Evolutionary conservation across 306 rosid genomes (phyloP).

Genomic region (Vigna radiata): DNA sequence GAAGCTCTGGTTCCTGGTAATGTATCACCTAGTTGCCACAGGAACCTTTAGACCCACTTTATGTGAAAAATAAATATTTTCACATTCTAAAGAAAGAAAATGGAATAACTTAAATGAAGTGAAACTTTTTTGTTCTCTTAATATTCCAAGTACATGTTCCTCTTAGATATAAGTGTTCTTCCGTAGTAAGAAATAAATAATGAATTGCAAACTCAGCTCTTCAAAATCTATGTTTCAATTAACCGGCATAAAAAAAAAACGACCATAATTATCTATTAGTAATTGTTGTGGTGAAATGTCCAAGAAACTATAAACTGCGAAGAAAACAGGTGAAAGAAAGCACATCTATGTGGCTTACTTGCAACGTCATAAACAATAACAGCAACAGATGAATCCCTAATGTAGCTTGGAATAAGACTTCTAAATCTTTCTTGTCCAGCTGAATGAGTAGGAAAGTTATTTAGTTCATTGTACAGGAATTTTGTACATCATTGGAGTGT

Average conservation of each 20-base stretch:
- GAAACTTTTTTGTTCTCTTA: background rate
- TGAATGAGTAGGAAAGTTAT: too few species aligned
- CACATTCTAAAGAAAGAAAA: constrained; percentile 24
- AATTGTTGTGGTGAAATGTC: constrained; percentile 2
- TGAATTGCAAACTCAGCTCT: constrained; percentile 32
- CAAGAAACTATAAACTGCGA: constrained; percentile 22
- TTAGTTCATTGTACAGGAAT: too few species aligned
- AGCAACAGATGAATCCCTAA: constrained; percentile 73
- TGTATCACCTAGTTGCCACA: constrained; percentile 5
- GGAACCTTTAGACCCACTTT: constrained; percentile 9
- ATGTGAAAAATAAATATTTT: constrained; percentile 32
- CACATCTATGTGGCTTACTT: constrained; percentile 52
- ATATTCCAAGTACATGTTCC: constrained; percentile 6
- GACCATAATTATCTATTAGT: constrained; percentile 12
- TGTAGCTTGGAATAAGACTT: constrained; percentile 75
- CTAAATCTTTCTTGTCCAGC: constrained; percentile 76
- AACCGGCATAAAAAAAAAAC: background rate
- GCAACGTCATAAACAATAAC: constrained; percentile 69
- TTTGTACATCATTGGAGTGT: too few species aligned
- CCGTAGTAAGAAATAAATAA: constrained; percentile 26
- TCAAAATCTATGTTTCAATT: background rate
- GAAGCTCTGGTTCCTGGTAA: constrained; percentile 9
- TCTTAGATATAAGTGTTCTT: constrained; percentile 19
- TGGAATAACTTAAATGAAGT: constrained; percentile 5
- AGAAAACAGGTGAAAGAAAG: constrained; percentile 28